A percentile compares a stretch with the other conserved stretches of the same genome.
Evolutionary conservation across 768 basidiomycete genomes (phyloP).

Genomic region (Macrocybe gigantea): DNA sequence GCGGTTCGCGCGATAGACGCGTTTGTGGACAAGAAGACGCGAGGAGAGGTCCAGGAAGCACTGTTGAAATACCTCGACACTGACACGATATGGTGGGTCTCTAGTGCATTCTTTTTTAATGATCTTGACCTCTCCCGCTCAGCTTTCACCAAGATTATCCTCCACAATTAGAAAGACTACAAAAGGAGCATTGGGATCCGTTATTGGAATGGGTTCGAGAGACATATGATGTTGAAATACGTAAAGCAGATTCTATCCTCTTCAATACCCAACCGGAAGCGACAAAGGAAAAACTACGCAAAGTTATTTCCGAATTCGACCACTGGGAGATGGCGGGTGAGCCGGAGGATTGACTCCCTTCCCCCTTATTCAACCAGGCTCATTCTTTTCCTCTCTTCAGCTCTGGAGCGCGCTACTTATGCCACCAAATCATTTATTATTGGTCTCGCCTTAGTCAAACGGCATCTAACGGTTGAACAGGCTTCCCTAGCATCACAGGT

Average conservation of each 20-base stretch:
- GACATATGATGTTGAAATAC: conserved; percentile 62
- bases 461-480: conserved; percentile 71
- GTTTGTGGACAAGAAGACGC: conserved; percentile 48
- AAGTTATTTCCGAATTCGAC: conserved; percentile 59
- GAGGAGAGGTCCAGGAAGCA: conserved; percentile 57
- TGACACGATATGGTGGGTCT: conserved; percentile 78
- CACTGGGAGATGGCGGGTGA: conserved; percentile 87
- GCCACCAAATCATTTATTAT: conserved; percentile 89
- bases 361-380: not conserved
- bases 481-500: conserved; percentile 84
- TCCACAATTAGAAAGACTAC: conserved; percentile 67
- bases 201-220: conserved; percentile 72
- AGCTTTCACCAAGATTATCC: conserved; percentile 86
- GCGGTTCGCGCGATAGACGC: conserved; percentile 87
- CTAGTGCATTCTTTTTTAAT: not conserved
- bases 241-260: conserved; percentile 67
- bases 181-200: conserved; percentile 84
- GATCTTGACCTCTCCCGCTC: not conserved
- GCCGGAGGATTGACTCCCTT: conserved; percentile 19
- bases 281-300: conserved; percentile 54
- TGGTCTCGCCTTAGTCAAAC: conserved; percentile 76
- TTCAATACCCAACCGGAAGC: conserved; percentile 63
- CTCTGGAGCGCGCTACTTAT: conserved; percentile 87
- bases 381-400: conserved; percentile 31
- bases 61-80: conserved; percentile 88